Evolutionary conservation across 805 yeast species (phyloP).

Genomic region (Wickerhamiella allomyrinae): DNA sequence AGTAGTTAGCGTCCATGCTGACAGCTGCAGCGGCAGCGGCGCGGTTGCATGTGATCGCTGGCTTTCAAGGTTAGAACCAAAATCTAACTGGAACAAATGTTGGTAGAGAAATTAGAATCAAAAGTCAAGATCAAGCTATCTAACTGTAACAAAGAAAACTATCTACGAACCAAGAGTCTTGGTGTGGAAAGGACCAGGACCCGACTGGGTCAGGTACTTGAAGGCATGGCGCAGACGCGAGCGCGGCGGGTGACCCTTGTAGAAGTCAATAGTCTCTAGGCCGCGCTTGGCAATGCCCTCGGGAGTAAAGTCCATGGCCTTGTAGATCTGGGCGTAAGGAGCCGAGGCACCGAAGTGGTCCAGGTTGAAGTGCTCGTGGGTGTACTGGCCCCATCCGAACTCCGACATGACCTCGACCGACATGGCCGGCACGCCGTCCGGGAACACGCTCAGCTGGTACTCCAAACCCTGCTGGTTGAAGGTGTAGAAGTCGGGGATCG

Average conservation of each 20-base stretch:
- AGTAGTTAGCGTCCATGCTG: background rate
- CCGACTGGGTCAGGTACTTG: slow-evolving; percentile 17
- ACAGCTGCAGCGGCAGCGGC: background rate
- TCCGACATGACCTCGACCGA: slow-evolving; percentile 90
- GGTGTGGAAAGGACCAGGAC: slow-evolving; percentile 19
- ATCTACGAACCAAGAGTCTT: background rate
- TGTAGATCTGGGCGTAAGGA: slow-evolving; percentile 68
- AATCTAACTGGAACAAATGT: background rate
- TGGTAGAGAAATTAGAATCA: background rate
- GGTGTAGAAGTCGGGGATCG: slow-evolving; percentile 83
- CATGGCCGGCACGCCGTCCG: slow-evolving; percentile 85
- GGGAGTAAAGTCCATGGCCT: slow-evolving; percentile 77
- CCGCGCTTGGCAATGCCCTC: slow-evolving; percentile 88
- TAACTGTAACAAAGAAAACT: too few relatives aligned
- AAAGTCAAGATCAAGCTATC: background rate
- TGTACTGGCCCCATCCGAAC: slow-evolving; percentile 84
- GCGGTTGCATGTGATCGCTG: too few relatives aligned
- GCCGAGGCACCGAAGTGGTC: slow-evolving; percentile 96
- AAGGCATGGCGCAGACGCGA: slow-evolving; percentile 42
- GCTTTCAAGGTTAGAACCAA: too few relatives aligned
- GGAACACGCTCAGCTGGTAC: slow-evolving; percentile 75
- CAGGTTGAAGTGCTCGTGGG: slow-evolving; percentile 93
- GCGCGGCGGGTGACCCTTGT: slow-evolving; percentile 61
- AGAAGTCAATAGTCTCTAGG: slow-evolving; percentile 60
- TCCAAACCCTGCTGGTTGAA: slow-evolving; percentile 72